These are phyloP conservation scores for Balamuthia mandrillaris DNA, from an alignment of 208 protist genomes.

Conservation along the genomic window DNA sequence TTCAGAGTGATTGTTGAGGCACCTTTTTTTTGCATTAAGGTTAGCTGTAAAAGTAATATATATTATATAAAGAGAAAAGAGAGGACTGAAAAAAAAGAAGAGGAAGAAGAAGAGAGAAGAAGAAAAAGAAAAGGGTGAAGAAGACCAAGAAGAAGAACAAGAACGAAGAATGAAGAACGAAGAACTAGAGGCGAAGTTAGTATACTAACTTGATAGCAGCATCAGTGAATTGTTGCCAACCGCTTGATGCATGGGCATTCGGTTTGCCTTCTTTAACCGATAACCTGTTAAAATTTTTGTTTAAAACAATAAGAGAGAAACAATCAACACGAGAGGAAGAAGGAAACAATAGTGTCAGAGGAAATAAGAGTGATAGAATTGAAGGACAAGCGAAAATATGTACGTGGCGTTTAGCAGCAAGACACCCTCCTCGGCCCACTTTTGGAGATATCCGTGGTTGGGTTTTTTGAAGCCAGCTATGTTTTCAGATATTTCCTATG, in stretches of 20 bases:
- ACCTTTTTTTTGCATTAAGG: not conserved
- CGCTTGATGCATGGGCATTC: constrained; percentile 55
- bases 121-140: not conserved
- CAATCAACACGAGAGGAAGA: not conserved
- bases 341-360: not conserved
- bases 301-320: too few relatives aligned
- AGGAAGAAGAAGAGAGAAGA: not conserved
- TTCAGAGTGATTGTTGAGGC: not conserved
- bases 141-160: too few relatives aligned
- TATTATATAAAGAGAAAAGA: not conserved
- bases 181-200: too few relatives aligned
- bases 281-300: not conserved
- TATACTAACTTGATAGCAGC: constrained; percentile 49
- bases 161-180: too few relatives aligned
- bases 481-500: not conserved
- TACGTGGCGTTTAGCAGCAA: constrained; percentile 1
- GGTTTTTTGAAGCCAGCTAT: not conserved
- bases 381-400: not conserved
- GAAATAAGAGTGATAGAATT: not conserved
- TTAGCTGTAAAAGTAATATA: not conserved
- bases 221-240: constrained; percentile 72
- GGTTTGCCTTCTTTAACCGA: constrained; percentile 45
- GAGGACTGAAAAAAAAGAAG: not conserved
- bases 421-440: constrained; percentile 55
- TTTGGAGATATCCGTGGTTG: constrained; percentile 45